Evolutionary conservation across 768 basidiomycete species (phyloP), one percentile per base, ranked within the genome.

Genomic region (Cubamyces lactineus): DNA sequence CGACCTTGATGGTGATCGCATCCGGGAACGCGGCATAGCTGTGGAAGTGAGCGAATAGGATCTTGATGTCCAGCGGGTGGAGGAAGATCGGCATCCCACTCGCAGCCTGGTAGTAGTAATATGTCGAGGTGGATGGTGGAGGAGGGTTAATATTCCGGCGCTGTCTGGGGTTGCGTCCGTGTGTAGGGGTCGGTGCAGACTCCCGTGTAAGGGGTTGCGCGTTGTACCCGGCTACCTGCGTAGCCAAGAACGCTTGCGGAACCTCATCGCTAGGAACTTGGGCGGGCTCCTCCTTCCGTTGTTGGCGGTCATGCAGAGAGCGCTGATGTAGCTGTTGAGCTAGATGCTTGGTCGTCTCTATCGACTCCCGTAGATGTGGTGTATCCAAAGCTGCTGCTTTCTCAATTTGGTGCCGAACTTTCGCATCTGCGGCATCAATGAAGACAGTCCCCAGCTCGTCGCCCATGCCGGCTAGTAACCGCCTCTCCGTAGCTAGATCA

Each of bases 91-190:
- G 91, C 59, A 91, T 80, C 13, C 97, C 97, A 1, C 92, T 91
- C 0, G 93, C 86, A 17, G 94, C 91, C 73, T 98, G 97, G 73
- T 98, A 99, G 75, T 91, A 99, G 72, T 91, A 95, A 76, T 96
- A 99, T 9, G 93, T 89, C 11, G 92, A 89, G 16, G 91, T 90
- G 17, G 91, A 91, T 17, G 89, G 91, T 2, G 92, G 91, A 2
- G 91, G 91, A 0, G 92, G 91, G 68, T 94, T 94, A 66, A 94
- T 74, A 71, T 94, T 94, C 59, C 86, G 84, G 28, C 91, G 85
- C 55, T 86, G 86, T 59, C 83, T 82, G 38, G 82, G 83, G 50
- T 68, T 75, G 62, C 80, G 83, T 46, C 78, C 81, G 45, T 66
- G 24, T 2, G 74, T 72, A 16, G 77, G 66, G 17, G 66, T 69